phyloP scores from a whole-genome alignment of 2,329 filamentous ascomycete species.

The Neodidymelliopsis sp. region DNA sequence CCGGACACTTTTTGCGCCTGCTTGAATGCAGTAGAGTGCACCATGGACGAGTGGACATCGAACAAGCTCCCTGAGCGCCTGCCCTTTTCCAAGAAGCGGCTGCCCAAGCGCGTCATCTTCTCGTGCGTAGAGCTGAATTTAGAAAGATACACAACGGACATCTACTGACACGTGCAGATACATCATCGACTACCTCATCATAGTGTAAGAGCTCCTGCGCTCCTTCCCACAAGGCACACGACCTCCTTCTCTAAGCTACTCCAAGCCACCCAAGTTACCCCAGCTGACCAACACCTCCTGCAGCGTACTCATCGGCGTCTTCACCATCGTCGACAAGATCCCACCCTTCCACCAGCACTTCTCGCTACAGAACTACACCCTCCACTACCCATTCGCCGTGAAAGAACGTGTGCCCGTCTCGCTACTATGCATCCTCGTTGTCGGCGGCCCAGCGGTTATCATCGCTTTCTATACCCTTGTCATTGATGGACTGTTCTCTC shows the following conservation, averaged over 20 bases:
- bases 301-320: conserved; percentile 60
- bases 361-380: conserved; percentile 62
- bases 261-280: too few species aligned
- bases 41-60: conserved; percentile 47
- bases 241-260: conserved; percentile 41
- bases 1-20: conserved; percentile 17
- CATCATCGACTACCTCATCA: conserved; percentile 66
- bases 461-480: conserved; percentile 65
- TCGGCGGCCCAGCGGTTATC: conserved; percentile 58
- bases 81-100: conserved; percentile 62
- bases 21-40: conserved; percentile 32
- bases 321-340: conserved; percentile 61
- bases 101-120: conserved; percentile 59
- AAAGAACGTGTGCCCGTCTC: conserved; percentile 63
- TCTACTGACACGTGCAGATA: conserved; percentile 55
- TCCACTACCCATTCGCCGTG: conserved; percentile 65
- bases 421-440: conserved; percentile 58
- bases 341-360: conserved; percentile 66
- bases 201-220: conserved; percentile 55
- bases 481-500: conserved; percentile 66
- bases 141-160: too few species aligned
- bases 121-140: conserved; percentile 53
- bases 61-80: conserved; percentile 55
- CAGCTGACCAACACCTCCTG: conserved; percentile 26
- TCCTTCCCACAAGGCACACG: conserved; percentile 37